Evolutionary conservation across 2,329 filamentous ascomycete species (phyloP).

Genomic region (Pyrenochaeta sp.): DNA sequence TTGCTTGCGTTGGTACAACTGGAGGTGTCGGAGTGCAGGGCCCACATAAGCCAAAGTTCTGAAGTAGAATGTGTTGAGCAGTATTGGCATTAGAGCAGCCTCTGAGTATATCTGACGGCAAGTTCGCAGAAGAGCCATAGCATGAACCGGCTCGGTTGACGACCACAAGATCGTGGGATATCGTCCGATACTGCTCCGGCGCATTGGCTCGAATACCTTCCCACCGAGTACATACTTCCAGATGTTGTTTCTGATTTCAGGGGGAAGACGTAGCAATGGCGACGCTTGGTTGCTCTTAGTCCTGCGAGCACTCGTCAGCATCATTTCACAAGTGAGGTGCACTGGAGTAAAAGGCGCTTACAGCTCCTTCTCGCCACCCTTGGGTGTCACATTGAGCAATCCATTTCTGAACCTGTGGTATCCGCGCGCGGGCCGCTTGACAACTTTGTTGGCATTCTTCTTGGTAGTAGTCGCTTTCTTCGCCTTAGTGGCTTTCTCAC

Average conservation of each 20-base stretch:
- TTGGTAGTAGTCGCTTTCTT: background rate
- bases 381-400: conserved; percentile 21
- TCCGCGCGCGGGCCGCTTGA: conserved; percentile 22
- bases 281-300: conserved; percentile 13
- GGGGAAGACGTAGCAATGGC: conserved; percentile 22
- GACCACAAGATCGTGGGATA: too few relatives aligned
- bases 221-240: conserved; percentile 24
- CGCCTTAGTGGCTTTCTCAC: background rate
- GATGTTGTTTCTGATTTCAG: conserved; percentile 22
- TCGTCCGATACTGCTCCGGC: too few relatives aligned
- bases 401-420: conserved; percentile 26
- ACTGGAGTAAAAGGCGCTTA: too few relatives aligned
- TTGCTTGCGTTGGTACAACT: background rate
- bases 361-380: conserved; percentile 19
- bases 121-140: background rate
- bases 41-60: too few relatives aligned
- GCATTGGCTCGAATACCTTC: conserved; percentile 4
- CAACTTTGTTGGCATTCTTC: conserved; percentile 1
- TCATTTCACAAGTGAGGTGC: too few relatives aligned
- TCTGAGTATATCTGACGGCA: conserved; percentile 15
- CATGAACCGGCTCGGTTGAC: background rate
- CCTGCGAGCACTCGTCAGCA: conserved; percentile 10
- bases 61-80: background rate
- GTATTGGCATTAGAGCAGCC: background rate
- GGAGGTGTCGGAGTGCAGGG: too few relatives aligned